Percentiles rank a stretch among this genome's conserved stretches.
Conservation (phyloP, 768 basidiomycete genomes). For the Naganishia antarctica region DNA sequence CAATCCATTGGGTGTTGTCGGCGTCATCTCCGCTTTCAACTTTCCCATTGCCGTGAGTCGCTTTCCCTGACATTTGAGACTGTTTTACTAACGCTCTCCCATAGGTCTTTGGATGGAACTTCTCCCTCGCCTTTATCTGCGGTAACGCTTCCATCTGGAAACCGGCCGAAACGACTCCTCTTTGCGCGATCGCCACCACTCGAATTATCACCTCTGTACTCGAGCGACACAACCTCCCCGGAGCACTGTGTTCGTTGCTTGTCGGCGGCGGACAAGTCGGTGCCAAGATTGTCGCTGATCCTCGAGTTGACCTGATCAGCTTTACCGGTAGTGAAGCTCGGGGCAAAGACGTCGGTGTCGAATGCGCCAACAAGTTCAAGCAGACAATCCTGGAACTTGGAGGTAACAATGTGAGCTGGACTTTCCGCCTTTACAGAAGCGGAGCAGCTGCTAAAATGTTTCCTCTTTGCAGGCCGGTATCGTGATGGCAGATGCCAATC, state of each 20-base stretch:
- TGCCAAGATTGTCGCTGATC: constrained; percentile 68
- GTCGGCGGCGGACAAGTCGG: constrained; percentile 79
- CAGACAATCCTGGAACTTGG: constrained; percentile 73
- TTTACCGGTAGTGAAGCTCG: constrained; percentile 91
- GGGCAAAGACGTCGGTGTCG: constrained; percentile 69
- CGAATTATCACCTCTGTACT: constrained; percentile 75
- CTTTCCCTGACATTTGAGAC: not conserved
- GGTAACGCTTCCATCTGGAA: constrained; percentile 96
- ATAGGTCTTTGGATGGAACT: constrained; percentile 74
- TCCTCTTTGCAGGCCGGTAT: constrained; percentile 64
- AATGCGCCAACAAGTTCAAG: constrained; percentile 24
- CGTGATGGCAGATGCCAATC: constrained; percentile 88
- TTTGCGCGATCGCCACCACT: constrained; percentile 86
- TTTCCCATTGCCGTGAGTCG: constrained; percentile 70
- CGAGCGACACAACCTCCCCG: constrained; percentile 74
- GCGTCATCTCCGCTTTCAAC: constrained; percentile 86
- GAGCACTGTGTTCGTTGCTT: constrained; percentile 74
- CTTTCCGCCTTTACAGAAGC: constrained; percentile 6
- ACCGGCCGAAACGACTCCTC: constrained; percentile 79
- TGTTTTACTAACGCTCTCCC: not conserved
- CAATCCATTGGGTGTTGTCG: constrained; percentile 74
- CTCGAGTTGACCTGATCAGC: constrained; percentile 76
- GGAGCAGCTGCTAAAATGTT: too few species aligned
- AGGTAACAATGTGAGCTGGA: constrained; percentile 73
- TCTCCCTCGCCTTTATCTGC: constrained; percentile 53